phyloP scores from a whole-genome alignment of 768 basidiomycete species.

The Collybia nuda region DNA sequence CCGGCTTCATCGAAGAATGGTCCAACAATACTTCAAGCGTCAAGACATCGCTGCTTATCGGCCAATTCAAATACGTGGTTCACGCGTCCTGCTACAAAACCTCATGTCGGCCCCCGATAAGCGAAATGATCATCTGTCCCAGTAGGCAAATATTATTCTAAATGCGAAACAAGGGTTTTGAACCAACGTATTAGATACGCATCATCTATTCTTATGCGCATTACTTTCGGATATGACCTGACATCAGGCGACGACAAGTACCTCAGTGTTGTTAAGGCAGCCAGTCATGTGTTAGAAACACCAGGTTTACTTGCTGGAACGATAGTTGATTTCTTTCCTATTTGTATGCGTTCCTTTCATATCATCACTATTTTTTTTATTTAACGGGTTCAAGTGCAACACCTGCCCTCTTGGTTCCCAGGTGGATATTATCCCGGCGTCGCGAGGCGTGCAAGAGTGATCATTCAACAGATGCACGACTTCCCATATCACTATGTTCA shows the following conservation, averaged over 20 bases:
- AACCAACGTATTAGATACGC: neutral
- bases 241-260: conserved; percentile 31
- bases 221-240: conserved; percentile 30
- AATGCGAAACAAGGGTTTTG: no score
- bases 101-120: no score
- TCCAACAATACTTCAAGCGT: no score
- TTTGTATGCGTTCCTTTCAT: conserved; percentile 4
- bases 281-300: conserved; percentile 23
- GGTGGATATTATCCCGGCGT: conserved; percentile 20
- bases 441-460: conserved; percentile 13
- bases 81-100: no score
- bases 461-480: conserved; percentile 22
- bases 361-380: neutral
- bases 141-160: no score
- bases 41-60: no score
- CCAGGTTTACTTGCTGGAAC: conserved; percentile 17
- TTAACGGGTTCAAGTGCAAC: conserved; percentile 18
- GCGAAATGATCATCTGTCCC: no score
- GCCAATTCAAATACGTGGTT: no score
- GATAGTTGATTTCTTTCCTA: conserved; percentile 9
- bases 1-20: no score
- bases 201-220: conserved; percentile 16
- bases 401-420: conserved; percentile 33
- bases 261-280: conserved; percentile 14
- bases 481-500: conserved; percentile 28